phyloP scores from a whole-genome alignment of 1,284 basidiomycete genomes.

The Ustilago xerochloae region DNA sequence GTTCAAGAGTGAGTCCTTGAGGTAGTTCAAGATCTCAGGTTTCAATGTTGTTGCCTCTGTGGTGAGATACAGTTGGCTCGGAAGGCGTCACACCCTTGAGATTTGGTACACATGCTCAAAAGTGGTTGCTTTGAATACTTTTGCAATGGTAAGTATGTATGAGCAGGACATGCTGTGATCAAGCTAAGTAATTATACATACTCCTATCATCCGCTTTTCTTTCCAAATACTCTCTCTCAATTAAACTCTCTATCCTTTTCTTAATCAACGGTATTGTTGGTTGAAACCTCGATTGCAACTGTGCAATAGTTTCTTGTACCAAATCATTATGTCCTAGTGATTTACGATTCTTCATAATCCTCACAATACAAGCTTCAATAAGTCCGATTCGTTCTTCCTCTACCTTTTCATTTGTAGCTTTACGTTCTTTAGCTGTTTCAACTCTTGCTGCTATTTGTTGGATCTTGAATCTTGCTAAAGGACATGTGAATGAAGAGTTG shows the following conservation, averaged over 20 bases:
- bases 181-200: constrained; percentile 64
- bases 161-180: not conserved
- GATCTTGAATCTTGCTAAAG: constrained; percentile 92
- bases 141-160: not conserved
- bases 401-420: constrained; percentile 88
- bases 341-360: constrained; percentile 97
- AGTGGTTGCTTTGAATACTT: too few species aligned
- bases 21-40: too few species aligned
- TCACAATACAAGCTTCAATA: constrained; percentile 88
- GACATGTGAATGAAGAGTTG: constrained; percentile 82
- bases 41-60: too few species aligned
- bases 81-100: too few species aligned
- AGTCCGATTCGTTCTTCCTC: constrained; percentile 92
- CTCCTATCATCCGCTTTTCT: constrained; percentile 37
- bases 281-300: constrained; percentile 84
- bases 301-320: constrained; percentile 88
- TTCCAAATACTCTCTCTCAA: constrained; percentile 74
- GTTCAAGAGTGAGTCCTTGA: too few species aligned
- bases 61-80: too few species aligned
- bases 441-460: constrained; percentile 86
- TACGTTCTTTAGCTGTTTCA: constrained; percentile 86
- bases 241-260: constrained; percentile 90
- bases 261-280: constrained; percentile 89
- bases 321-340: constrained; percentile 88
- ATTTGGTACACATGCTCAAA: too few species aligned